Conservation (phyloP, 257 asterid species). For the Coffea eugenioides region DNA sequence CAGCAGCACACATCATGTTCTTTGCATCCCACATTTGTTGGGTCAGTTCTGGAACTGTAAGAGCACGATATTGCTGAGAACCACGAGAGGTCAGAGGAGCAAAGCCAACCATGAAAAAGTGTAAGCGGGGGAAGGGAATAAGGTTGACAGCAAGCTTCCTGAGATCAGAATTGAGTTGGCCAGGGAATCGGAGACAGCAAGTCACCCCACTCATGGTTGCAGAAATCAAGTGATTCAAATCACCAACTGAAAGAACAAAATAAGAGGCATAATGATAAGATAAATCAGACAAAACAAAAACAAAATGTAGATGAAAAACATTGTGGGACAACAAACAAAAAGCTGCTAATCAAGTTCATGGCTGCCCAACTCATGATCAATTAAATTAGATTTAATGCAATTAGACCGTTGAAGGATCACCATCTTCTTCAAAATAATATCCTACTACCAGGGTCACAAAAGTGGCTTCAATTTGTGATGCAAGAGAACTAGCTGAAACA, state of each 20-base stretch:
- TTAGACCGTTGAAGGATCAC: neutral
- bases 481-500: neutral
- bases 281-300: neutral
- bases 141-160: slow-evolving; percentile 87
- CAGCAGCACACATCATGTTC: slow-evolving; percentile 96
- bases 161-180: slow-evolving; percentile 83
- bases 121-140: slow-evolving; percentile 84
- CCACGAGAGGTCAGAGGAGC: slow-evolving; percentile 90
- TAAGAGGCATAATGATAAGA: neutral
- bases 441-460: neutral
- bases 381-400: neutral
- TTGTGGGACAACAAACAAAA: neutral
- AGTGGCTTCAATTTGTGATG: neutral
- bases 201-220: slow-evolving; percentile 95
- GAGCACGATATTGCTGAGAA: slow-evolving; percentile 88
- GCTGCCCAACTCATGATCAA: neutral
- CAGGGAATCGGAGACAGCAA: slow-evolving; percentile 90
- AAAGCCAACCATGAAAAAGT: slow-evolving; percentile 90
- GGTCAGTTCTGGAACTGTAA: slow-evolving; percentile 82
- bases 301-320: neutral
- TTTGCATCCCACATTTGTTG: slow-evolving; percentile 96
- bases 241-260: slow-evolving; percentile 60
- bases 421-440: neutral
- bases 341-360: neutral
- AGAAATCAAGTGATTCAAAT: slow-evolving; percentile 78